Percentiles rank a stretch among this genome's conserved stretches.
phyloP scores from a whole-genome alignment of 306 rosid genomes.

The Cucumis hystrix region DNA sequence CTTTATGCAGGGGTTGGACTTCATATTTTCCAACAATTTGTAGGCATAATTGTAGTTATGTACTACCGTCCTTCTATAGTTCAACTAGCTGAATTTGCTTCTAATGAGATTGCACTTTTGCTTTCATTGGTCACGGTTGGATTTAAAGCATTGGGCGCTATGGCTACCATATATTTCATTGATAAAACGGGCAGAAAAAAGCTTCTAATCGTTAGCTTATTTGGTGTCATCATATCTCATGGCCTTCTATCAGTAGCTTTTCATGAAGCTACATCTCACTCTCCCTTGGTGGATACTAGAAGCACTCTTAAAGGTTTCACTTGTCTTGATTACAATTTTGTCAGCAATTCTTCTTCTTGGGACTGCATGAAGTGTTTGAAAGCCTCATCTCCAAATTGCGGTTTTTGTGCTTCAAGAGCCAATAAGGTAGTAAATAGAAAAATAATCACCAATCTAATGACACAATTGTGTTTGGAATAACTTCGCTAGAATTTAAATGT shows the following conservation, averaged over 20 bases:
- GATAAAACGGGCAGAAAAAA: conserved; percentile 62
- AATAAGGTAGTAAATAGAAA: conserved; percentile 31
- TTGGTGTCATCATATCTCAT: conserved; percentile 45
- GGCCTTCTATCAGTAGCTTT: conserved; percentile 33
- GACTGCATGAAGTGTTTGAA: conserved; percentile 65
- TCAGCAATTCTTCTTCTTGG: conserved; percentile 37
- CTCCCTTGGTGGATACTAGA: conserved; percentile 35
- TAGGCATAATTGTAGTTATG: conserved; percentile 78
- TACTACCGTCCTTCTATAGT: conserved; percentile 79
- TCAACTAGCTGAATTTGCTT: conserved; percentile 75
- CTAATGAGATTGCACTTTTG: conserved; percentile 55
- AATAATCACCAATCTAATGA: not conserved
- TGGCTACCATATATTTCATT: conserved; percentile 42
- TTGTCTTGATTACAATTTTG: conserved; percentile 31
- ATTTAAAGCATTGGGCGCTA: conserved; percentile 49
- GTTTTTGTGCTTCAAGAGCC: conserved; percentile 34
- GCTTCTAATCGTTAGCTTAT: conserved; percentile 44
- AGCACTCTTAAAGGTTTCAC: conserved; percentile 39
- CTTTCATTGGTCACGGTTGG: conserved; percentile 75
- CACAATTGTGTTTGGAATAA: no score
- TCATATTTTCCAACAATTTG: conserved; percentile 70
- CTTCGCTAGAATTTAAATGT: no score
- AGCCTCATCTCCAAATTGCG: conserved; percentile 27
- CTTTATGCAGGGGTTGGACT: conserved; percentile 62
- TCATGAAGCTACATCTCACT: conserved; percentile 30